These are phyloP conservation scores for Taiozyma onychis DNA, from an alignment of 1,139 yeast genomes.

Conservation along the genomic window DNA sequence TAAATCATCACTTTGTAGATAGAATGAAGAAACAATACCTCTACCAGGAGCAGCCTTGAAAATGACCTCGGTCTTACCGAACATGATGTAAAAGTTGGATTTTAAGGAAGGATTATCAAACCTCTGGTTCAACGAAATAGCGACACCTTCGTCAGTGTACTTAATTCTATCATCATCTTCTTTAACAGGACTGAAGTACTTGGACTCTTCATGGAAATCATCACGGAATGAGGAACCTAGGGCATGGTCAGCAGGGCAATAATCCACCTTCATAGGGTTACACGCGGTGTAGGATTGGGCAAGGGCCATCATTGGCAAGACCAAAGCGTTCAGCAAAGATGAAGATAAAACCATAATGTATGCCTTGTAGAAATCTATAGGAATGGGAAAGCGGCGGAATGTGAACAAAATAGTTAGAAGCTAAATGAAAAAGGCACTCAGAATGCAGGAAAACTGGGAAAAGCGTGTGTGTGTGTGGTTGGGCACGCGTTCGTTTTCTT, in stretches of 20 bases:
- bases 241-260: conserved; percentile 48
- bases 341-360: conserved; percentile 3
- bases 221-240: conserved; percentile 49
- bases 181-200: conserved; percentile 34
- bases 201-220: conserved; percentile 39
- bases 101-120: conserved; percentile 72
- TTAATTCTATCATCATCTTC: conserved; percentile 34
- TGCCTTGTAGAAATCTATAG: not conserved
- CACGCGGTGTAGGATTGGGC: conserved; percentile 24
- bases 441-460: not conserved
- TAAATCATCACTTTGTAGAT: conserved; percentile 75
- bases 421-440: not conserved
- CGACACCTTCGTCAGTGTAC: conserved; percentile 47
- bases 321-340: not conserved
- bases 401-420: not conserved
- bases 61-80: conserved; percentile 72
- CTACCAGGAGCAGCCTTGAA: conserved; percentile 67
- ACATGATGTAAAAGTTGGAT: conserved; percentile 80
- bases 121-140: conserved; percentile 50
- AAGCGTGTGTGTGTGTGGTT: not conserved
- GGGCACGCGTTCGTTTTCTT: not conserved
- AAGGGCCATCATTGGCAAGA: conserved; percentile 5
- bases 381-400: not conserved
- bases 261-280: conserved; percentile 33
- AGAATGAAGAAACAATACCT: conserved; percentile 77